Base-by-base conservation (phyloP, 805 yeast species). In the Candida palmyrensis region DNA sequence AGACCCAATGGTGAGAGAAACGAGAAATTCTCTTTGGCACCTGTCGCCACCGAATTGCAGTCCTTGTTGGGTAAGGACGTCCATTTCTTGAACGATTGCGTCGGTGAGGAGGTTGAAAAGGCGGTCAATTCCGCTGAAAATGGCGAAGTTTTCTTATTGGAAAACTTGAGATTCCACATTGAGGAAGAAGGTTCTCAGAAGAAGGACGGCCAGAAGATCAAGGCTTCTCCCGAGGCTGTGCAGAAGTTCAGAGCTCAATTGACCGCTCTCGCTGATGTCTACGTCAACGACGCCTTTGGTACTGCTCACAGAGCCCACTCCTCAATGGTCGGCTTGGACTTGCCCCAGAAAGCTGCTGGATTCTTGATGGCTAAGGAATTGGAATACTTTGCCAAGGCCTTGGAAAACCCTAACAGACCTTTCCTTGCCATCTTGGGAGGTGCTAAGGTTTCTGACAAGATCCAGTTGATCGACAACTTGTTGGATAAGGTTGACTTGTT, bases 291-390 rank as follows among this genome's bases (percentile, higher is more conserved):
- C 65, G 97, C 97, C 39, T 92, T 92, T 57, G 98, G 98, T 66
- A 92, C 98, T 44, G 97, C 97, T 38, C 99, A 92, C 83, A 87
- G 98, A 77, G 98, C 98, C 44, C 98, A 92, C 76, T 88, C 97
- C 36, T 92, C 98, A 30, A 90, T 92, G 89, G 99, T 92, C 55
- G 99, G 99, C 59, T 75, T 92, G 53, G 89, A 90, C 52, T 77
- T 87, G 54, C 89, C 94, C 45, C 89, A 87, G 72, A 84, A 92
- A 71, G 99, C 97, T 54, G 83, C 97, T 47, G 99, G 99, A 66
- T 94, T 90, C 95, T 74, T 92, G 56, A 82, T 92, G 85, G 82
- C 89, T 62, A 92, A 92, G 78, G 99, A 92, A 73, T 82, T 92
- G 66, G 80, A 81, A 61, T 92, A 84, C 80, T 92, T 92, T 64